Conservation (phyloP, 495 filamentous ascomycete species). For the Aspergillus mulundensis region DNA sequence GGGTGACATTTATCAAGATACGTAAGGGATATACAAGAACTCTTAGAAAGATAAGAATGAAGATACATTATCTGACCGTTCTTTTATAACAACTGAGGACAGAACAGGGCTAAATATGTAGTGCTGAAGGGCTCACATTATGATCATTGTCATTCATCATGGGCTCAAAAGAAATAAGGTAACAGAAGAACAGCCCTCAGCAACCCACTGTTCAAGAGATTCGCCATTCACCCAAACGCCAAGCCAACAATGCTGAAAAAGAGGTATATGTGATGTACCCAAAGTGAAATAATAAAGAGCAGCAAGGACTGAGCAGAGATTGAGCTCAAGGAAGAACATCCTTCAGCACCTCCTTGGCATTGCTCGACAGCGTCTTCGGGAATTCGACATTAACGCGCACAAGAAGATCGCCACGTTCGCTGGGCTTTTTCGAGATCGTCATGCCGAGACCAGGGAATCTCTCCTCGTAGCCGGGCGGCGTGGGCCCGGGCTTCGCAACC, state of each 20-base stretch:
- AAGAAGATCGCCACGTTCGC: conserved; percentile 78
- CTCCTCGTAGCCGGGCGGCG: conserved; percentile 74
- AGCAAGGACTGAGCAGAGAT: background rate
- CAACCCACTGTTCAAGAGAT: background rate
- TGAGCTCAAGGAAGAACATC: conserved; percentile 57
- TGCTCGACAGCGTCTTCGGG: conserved; percentile 65
- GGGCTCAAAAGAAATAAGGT: background rate
- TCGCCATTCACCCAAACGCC: conserved; percentile 16
- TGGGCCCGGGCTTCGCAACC: conserved; percentile 67
- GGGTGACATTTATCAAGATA: too few species aligned
- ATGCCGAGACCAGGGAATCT: conserved; percentile 83
- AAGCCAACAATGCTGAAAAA: conserved; percentile 33
- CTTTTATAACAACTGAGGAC: too few species aligned
- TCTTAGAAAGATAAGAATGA: too few species aligned
- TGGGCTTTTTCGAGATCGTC: conserved; percentile 85
- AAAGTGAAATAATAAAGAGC: background rate
- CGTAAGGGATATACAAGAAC: too few species aligned
- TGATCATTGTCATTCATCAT: background rate
- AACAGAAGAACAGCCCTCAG: background rate
- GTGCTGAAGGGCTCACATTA: background rate
- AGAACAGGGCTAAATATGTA: too few species aligned
- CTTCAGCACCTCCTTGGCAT: conserved; percentile 74
- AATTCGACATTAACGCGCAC: conserved; percentile 91
- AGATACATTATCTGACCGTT: too few species aligned
- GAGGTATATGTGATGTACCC: background rate